Evolutionary conservation across 768 basidiomycete genomes (phyloP).

Genomic region (Neoboletus brunneissimus): DNA sequence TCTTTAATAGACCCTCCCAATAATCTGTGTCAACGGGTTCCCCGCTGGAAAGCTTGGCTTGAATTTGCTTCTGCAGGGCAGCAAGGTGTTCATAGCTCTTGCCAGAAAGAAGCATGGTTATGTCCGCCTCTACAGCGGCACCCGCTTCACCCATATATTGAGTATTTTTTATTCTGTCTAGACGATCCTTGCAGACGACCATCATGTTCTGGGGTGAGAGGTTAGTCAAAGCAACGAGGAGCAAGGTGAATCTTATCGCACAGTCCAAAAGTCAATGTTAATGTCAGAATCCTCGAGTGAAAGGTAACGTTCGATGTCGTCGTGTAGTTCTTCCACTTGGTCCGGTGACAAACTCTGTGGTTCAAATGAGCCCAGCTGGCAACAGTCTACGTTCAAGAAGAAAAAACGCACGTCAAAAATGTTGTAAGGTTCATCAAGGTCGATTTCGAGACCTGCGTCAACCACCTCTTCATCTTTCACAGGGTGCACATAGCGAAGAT

Average conservation of each 20-base stretch:
- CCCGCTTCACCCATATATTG: constrained; percentile 65
- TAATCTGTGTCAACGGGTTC: constrained; percentile 97
- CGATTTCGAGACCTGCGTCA: constrained; percentile 91
- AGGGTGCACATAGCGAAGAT: constrained; percentile 87
- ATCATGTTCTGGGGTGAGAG: constrained; percentile 76
- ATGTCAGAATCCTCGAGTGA: constrained; percentile 77
- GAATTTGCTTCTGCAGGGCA: constrained; percentile 80
- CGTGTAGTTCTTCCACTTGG: constrained; percentile 91
- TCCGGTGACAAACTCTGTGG: constrained; percentile 75
- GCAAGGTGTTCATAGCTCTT: constrained; percentile 85
- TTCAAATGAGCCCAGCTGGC: constrained; percentile 7
- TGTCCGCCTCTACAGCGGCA: constrained; percentile 80
- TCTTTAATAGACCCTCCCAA: constrained; percentile 92
- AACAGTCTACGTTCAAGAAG: neutral
- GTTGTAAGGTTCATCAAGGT: constrained; percentile 96
- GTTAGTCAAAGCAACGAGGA: constrained; percentile 3
- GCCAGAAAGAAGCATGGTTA: constrained; percentile 74
- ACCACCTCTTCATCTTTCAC: constrained; percentile 74
- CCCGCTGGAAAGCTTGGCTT: constrained; percentile 83
- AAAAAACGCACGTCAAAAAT: constrained; percentile 79
- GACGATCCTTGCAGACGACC: constrained; percentile 89
- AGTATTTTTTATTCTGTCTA: constrained; percentile 69
- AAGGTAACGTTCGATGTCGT: constrained; percentile 91
- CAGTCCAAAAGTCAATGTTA: constrained; percentile 98
- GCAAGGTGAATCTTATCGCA: constrained; percentile 34